Conservation (phyloP, 305 asterid genomes). For the Fraxinus albicans region DNA sequence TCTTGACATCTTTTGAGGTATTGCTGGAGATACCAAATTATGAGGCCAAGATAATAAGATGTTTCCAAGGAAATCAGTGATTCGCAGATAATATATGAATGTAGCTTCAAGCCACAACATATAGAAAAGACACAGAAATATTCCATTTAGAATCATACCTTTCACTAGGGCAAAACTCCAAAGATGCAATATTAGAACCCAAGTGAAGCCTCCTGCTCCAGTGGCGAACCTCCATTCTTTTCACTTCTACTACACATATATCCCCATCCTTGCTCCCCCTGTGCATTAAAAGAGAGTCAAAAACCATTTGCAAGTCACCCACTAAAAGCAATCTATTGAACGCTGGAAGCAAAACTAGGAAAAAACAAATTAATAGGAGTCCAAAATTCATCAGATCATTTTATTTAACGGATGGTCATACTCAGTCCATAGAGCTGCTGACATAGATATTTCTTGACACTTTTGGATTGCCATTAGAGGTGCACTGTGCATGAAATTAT, state of each 20-base stretch:
- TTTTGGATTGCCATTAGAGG: background rate
- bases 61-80: background rate
- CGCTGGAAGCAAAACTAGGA: background rate
- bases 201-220: slow-evolving; percentile 79
- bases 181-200: slow-evolving; percentile 66
- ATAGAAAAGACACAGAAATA: background rate
- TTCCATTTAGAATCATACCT: slow-evolving; percentile 42
- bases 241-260: slow-evolving; percentile 76
- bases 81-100: background rate
- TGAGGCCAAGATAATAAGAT: background rate
- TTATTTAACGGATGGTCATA: background rate
- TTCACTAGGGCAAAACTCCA: slow-evolving; percentile 91
- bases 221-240: slow-evolving; percentile 82
- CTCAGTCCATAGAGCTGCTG: background rate
- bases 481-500: background rate
- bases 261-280: slow-evolving; percentile 97
- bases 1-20: background rate
- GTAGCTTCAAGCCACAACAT: background rate
- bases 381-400: background rate
- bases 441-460: background rate
- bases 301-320: slow-evolving; percentile 10
- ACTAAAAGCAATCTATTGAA: background rate
- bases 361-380: background rate
- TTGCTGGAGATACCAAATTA: background rate
- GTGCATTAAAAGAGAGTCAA: slow-evolving; percentile 15